Base-by-base conservation (phyloP, 2,329 filamentous ascomycete genomes). In the Tricladium varicosporioides region DNA sequence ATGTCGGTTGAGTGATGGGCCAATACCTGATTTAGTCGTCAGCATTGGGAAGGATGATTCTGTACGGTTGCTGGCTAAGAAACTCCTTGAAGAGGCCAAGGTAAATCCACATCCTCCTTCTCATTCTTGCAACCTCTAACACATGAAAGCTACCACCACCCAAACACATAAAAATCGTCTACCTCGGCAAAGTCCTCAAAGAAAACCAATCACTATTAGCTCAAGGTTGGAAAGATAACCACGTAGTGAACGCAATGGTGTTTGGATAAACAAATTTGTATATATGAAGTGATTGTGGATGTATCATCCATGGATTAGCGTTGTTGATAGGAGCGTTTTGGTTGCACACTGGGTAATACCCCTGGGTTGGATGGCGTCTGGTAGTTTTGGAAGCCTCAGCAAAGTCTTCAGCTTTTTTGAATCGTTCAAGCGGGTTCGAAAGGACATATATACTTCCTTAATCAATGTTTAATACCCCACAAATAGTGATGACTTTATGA, bases 171-270 rank as follows among this genome's bases (percentile, higher is more conserved):
- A 84, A 84, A 53, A 81, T 96, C 58, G 86, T 85, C 16, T 95
- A 96, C 71, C 80, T 94, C 72, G 92, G 92, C 63, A 91, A 86
- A 69, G 83, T 92, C 51, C 80, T 96, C 47, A 85, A 86, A 62
- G 89, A 93, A 62, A 79, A 80, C 53, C 70, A 82, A 16, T 80
- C 86, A 0, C 75, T 96, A 15, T 72, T 77, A 46, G 80, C 81
- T 2, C 88, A 94, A 65, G 88, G 88, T 49, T 96, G 90, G 89
- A 82, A 85, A 65, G 79, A 82, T 59, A 88, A 85, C 36, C 82
- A 94, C 68, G 78, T 94, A 33, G 75, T 96, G 54, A 94, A 92
- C 70, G 91, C 87, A 18, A 77, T 94, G 57, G 83, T 94, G 2
- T 68, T 69, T 53, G 60, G 50, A 15, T 63, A 47, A 56, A 46